Base-by-base conservation (phyloP, 768 basidiomycete species). In the Collybiopsis confluens region DNA sequence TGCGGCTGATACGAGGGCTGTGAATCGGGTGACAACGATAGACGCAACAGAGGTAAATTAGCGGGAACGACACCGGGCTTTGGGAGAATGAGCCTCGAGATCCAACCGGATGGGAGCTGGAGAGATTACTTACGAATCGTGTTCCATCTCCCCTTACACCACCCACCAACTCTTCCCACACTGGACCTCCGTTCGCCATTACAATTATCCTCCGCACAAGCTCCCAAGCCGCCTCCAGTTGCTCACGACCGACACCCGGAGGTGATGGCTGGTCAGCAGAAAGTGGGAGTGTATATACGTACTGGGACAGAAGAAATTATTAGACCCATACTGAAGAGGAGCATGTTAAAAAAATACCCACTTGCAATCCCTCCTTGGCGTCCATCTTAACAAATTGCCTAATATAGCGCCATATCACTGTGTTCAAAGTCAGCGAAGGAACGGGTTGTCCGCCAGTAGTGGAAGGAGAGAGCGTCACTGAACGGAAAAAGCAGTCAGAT, bases 121-220 rank as follows among this genome's bases (percentile, higher is more conserved):
- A 51, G 45, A 16, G 3, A 5, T 18, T 8, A 82, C 89, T 63
- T 67, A 92, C 92, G 68, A 88, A 90, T 74, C 83, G 80, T n/a
- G 90, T 85, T 3, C 94, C 94, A 59, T 99, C 95, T 4, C 84
- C 73, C 57, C 90, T 78, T 63, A 96, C 90, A 9, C 91, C 92
- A n/a, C 96, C 96, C 2, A 98, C 87, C 16, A 99, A 81, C 66
- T 92, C 90, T 45, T 94, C 90, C 91, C 95, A 98, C 15, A 79
- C 87, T 5, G 86, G 83, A 1, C 88, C 88, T 3, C 82, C 77
- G 62, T 90, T 90, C 6, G 87, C 85, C 38, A 87, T 70, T 1
- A 91, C 86, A 60, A 93, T 86, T 56, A 91, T 87, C 40, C 88
- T 77, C 43, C 90, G 73, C 1, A 83, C 83, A 21, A 90, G 80